phyloP scores from a whole-genome alignment of 2,329 filamentous ascomycete genomes.

The Anthostomella pinea region DNA sequence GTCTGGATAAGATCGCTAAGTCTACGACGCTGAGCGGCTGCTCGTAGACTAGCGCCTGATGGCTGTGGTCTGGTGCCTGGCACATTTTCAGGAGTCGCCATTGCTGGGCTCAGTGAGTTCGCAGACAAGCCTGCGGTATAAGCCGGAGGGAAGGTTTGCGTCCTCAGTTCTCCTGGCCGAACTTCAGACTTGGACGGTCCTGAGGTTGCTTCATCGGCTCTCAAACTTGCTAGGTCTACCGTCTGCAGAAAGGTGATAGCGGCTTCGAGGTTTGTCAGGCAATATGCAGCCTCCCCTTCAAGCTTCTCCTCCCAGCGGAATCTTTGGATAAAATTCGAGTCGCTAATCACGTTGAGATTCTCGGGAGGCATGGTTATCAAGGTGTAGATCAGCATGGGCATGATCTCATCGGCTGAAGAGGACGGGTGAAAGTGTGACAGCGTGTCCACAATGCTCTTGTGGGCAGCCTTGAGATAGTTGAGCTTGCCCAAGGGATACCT shows the following conservation, averaged over 20 bases:
- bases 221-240: slow-evolving; percentile 85
- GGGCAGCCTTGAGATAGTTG: slow-evolving; percentile 80
- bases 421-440: slow-evolving; percentile 65
- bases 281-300: slow-evolving; percentile 93
- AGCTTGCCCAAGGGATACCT: slow-evolving; percentile 89
- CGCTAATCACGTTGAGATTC: slow-evolving; percentile 85
- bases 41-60: slow-evolving; percentile 42
- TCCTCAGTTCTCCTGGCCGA: slow-evolving; percentile 46
- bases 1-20: slow-evolving; percentile 85
- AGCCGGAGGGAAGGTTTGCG: slow-evolving; percentile 57
- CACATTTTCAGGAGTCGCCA: slow-evolving; percentile 31
- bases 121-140: slow-evolving; percentile 46
- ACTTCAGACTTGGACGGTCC: slow-evolving; percentile 59
- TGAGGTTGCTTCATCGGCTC: slow-evolving; percentile 72
- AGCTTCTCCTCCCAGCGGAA: slow-evolving; percentile 85
- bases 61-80: slow-evolving; percentile 33
- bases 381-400: slow-evolving; percentile 94
- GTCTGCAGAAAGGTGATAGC: slow-evolving; percentile 93
- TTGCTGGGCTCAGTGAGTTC: slow-evolving; percentile 29
- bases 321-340: slow-evolving; percentile 88
- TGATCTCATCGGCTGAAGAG: slow-evolving; percentile 93
- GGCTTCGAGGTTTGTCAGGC: slow-evolving; percentile 91
- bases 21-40: slow-evolving; percentile 57
- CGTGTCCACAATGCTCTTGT: slow-evolving; percentile 93
- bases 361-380: slow-evolving; percentile 88